Conservation (phyloP, 179 eudicot genomes). For the Beta lomatogona region DNA sequence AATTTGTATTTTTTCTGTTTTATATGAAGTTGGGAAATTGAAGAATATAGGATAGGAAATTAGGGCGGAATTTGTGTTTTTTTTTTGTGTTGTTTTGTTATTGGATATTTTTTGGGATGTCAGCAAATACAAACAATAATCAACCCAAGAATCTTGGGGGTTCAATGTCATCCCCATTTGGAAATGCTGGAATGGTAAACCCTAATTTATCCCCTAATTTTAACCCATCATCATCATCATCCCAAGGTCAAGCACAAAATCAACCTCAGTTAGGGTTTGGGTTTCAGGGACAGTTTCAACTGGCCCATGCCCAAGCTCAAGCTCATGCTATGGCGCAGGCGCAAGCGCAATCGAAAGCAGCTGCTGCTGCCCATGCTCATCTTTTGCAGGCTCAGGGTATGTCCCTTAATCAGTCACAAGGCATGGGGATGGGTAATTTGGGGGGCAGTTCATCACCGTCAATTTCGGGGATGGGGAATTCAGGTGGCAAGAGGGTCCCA, state of each 20-base stretch:
- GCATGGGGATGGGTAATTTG: constrained; percentile 46
- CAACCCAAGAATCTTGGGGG: constrained; percentile 52
- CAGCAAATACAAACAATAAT: constrained; percentile 49
- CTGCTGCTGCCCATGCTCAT: constrained; percentile 41
- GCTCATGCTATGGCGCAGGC: constrained; percentile 37
- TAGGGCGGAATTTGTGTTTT: neutral
- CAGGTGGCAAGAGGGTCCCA: constrained; percentile 45
- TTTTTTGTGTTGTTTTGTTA: neutral
- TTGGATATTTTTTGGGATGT: constrained; percentile 13
- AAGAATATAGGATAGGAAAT: neutral
- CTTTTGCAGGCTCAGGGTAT: constrained; percentile 68
- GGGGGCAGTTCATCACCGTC: constrained; percentile 53
- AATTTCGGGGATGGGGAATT: constrained; percentile 46
- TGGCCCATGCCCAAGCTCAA: constrained; percentile 47
- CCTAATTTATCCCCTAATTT: constrained; percentile 56
- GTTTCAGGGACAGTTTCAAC: constrained; percentile 57
- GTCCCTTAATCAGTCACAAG: constrained; percentile 43
- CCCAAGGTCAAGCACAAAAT: constrained; percentile 46
- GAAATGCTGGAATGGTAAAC: constrained; percentile 51
- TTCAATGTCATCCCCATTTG: constrained; percentile 53
- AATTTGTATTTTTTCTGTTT: neutral
- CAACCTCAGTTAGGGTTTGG: constrained; percentile 47
- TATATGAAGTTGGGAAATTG: neutral
- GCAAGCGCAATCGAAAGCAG: constrained; percentile 52
- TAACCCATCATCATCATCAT: constrained; percentile 32